Evolutionary conservation across 192 early-diverging fungal genomes (phyloP).

Genomic region (Coemansia umbellata): DNA sequence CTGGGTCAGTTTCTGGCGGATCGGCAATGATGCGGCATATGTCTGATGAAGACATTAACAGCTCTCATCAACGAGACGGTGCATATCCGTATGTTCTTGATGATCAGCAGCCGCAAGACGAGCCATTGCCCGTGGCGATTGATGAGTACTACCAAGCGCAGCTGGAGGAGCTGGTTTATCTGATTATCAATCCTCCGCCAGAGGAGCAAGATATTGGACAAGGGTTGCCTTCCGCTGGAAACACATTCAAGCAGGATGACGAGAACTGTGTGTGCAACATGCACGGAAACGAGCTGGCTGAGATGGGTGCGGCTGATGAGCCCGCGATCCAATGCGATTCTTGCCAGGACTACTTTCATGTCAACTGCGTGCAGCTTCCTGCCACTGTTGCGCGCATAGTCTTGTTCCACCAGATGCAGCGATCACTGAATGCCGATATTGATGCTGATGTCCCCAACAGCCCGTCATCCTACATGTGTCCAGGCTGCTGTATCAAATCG

Average conservation of each 20-base stretch:
- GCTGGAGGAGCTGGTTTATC: constrained; percentile 15
- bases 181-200: constrained; percentile 16
- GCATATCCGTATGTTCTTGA: not conserved
- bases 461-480: constrained; percentile 30
- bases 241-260: constrained; percentile 13
- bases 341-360: constrained; percentile 64
- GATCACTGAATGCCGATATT: constrained; percentile 13
- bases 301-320: not conserved
- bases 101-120: not conserved
- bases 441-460: constrained; percentile 19
- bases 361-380: constrained; percentile 55
- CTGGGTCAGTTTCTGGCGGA: too few species aligned
- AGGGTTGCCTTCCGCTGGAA: constrained; percentile 14
- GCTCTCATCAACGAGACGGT: too few species aligned
- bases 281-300: constrained; percentile 13
- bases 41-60: too few species aligned
- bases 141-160: constrained; percentile 6
- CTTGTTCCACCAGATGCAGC: constrained; percentile 30
- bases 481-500: constrained; percentile 29
- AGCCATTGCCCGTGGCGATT: not conserved
- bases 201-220: constrained; percentile 11
- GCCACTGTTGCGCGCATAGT: constrained; percentile 17
- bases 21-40: not conserved
- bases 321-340: constrained; percentile 61
- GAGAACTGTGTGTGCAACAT: constrained; percentile 47